Base-by-base conservation (phyloP, 176 grass and related monocot species). In the Juncus effusus region DNA sequence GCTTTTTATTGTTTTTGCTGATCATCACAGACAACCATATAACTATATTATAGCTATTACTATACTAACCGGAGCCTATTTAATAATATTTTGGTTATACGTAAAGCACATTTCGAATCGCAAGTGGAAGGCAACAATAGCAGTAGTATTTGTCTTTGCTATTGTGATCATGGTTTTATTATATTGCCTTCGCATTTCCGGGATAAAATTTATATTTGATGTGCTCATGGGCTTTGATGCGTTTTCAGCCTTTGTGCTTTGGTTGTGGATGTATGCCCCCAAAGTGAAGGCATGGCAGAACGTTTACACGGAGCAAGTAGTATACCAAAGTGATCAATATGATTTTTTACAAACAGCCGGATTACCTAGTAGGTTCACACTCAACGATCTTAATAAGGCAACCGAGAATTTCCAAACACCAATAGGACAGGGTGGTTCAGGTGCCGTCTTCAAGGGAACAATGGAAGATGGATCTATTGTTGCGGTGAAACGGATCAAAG, bases 401-500 rank as follows among this genome's bases (percentile, higher is more conserved):
- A 85, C 78, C 19, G 62, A 78, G 4, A 56, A 79, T 65, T 85
- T 90, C 70, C 49, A 40, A 0, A 40, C 11, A 62, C 2, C 63
- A 5, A 73, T 85, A 14, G 82, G 78, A 0, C 69, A 76, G 40
- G 82, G 86, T 67, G 79, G 74, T 9, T 85, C 82, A 12, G 86
- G 56, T 42, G 49, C 76, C 0, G 74, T 85, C 13, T 90, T 85
- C 71, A 61, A 54, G 0, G 86, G 86, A 14, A 6, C 50, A 62
- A 82, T 90, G 19, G 81, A 81, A 44, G 86, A 85, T 68, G 86
- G 75, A 74, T 67, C 86, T 0, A 53, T 38, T 12, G 78, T 85
- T 40, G 76, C 87, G 56, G 73, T 85, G 35, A 86, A 90, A 59
- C 53, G 73, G 62, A 83, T 86, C 16, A 55, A 37, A 59, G 3